phyloP scores from a whole-genome alignment of 169 alveolate species.

The Fabrea salina region DNA sequence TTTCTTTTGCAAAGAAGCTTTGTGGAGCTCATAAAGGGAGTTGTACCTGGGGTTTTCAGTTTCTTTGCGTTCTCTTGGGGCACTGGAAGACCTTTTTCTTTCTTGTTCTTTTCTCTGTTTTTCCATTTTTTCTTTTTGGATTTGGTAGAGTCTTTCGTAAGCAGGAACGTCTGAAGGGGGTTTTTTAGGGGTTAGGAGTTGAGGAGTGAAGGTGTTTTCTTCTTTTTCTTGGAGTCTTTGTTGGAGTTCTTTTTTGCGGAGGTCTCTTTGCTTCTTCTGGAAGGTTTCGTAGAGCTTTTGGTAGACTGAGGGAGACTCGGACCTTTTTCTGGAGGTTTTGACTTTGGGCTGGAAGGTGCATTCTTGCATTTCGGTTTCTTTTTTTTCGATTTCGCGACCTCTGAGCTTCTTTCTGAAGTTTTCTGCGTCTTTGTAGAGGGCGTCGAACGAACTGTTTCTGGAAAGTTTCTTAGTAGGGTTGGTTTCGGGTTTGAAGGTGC shows the following conservation, averaged over 20 bases:
- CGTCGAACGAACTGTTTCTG: background rate
- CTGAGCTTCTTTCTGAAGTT: conserved; percentile 6
- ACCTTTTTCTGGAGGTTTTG: background rate
- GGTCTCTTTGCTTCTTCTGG: background rate
- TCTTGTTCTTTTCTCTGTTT: background rate
- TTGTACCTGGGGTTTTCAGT: conserved; percentile 11
- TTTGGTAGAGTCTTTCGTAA: background rate
- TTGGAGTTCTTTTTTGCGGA: background rate
- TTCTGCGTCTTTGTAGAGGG: conserved; percentile 18
- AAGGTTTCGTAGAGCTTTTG: background rate
- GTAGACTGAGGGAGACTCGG: background rate
- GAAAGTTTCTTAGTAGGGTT: background rate
- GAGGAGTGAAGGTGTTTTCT: background rate
- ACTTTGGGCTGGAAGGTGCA: conserved; percentile 17
- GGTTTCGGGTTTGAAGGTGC: conserved; percentile 5
- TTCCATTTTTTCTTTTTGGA: background rate
- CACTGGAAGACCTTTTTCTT: background rate
- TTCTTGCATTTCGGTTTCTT: conserved; percentile 1
- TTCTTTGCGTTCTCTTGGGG: background rate
- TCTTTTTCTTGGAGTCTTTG: background rate
- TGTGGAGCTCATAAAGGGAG: background rate
- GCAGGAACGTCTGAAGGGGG: background rate
- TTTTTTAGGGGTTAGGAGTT: conserved; percentile 3
- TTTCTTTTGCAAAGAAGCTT: background rate
- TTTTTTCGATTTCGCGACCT: background rate